Evolutionary conservation across 768 basidiomycete species (phyloP), one percentile per base, ranked within the genome.

Genomic region (Xerocomellus intermedius): DNA sequence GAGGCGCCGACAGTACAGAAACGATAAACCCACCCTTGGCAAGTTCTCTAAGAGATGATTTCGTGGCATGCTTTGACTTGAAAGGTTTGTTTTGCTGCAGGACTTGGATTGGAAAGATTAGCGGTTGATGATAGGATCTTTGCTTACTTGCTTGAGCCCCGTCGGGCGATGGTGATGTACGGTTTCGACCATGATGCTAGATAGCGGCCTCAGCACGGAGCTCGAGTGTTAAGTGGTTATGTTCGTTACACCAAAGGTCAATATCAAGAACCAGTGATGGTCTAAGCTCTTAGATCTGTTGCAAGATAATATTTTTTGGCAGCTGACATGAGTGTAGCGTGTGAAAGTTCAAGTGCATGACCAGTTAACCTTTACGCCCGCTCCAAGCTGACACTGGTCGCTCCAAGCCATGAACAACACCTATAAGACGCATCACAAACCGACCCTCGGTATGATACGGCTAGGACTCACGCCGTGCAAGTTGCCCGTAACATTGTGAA

Each of bases 21-120:
- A 47, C 17, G 35, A 54, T 13, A 16, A 26, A 44, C 67, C 35
- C 42, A 85, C 94, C 94, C 78, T 96, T 96, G 32, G 91, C 85
- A 41, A 82, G 81, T 42, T 91, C 90, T 71, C 89, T 94, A 37
- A 97, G 64, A 0, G 89, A 78, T 1, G 88, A 84, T 73, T 97
- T 97, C 13, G 90, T 83, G 2, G 93, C 82, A 77, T 94, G 91
- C 68, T 86, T 90, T 2, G 92, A 92, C 74, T 98, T 98, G 79
- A 90, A 98, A 2, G 81, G 62, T 71, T 98, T 98, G 74, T 98
- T 97, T 79, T 84, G 76, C 91, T 94, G 59, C 16, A 19, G 42
- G 49, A 45, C 37, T 45, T 43, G 39, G 33, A 30, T 50, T 44
- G 22, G 36, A 57, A 42, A 19, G 36, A 43, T 48, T 5, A 19